phyloP scores from a whole-genome alignment of 2,329 filamentous ascomycete genomes.

The Aquanectria penicillioides region DNA sequence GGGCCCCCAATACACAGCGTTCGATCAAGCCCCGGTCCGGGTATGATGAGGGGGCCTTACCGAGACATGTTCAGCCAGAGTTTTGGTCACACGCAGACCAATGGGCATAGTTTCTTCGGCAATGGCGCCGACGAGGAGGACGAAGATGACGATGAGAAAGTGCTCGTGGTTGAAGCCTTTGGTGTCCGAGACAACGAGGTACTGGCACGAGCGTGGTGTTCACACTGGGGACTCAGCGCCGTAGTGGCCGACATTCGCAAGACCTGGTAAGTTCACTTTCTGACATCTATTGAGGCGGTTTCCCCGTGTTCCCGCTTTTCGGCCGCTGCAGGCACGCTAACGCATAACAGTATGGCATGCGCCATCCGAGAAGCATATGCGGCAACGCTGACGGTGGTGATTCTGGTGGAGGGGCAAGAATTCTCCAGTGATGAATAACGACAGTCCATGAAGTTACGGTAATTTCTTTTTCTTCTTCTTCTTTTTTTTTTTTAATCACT shows the following conservation, averaged over 20 bases:
- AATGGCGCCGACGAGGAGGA: constrained; percentile 37
- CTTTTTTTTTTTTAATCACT: constrained; percentile 19
- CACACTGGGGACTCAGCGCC: constrained; percentile 78
- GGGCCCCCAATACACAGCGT: constrained; percentile 43
- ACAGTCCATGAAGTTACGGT: constrained; percentile 36
- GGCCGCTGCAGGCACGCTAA: no score
- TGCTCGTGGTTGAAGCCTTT: constrained; percentile 77
- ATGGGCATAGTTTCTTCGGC: constrained; percentile 29
- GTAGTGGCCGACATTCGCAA: constrained; percentile 74
- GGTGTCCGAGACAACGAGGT: constrained; percentile 81
- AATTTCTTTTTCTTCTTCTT: no score
- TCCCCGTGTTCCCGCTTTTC: background rate
- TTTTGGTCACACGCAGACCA: constrained; percentile 29
- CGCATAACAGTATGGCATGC: constrained; percentile 73
- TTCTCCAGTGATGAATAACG: constrained; percentile 55
- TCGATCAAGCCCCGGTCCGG: constrained; percentile 48
- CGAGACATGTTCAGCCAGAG: constrained; percentile 38
- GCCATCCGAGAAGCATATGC: constrained; percentile 81
- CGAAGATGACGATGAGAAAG: constrained; percentile 68
- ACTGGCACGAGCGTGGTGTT: constrained; percentile 79
- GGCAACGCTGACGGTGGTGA: constrained; percentile 76
- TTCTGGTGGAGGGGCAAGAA: constrained; percentile 65
- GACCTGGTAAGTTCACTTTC: constrained; percentile 66
- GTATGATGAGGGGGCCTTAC: constrained; percentile 40
- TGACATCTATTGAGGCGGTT: background rate